Evolutionary conservation across 1,139 yeast genomes (phyloP).

Genomic region (Lodderomyces orthopsilosis): DNA sequence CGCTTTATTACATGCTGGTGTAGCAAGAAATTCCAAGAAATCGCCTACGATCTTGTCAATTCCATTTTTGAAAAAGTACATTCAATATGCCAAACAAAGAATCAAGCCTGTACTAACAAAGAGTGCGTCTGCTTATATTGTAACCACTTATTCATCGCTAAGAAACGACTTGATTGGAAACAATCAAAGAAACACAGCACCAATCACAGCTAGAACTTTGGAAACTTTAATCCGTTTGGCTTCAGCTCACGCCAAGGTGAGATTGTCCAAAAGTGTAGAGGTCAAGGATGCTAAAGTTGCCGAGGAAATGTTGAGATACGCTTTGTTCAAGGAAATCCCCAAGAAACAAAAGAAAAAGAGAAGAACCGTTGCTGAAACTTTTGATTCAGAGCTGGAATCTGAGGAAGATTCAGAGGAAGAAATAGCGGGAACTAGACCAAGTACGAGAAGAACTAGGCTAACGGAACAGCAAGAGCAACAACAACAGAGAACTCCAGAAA

Average conservation of each 20-base stretch:
- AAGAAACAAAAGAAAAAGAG: conserved; percentile 37
- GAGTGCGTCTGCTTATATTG: conserved; percentile 79
- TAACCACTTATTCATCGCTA: conserved; percentile 72
- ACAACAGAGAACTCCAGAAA: conserved; percentile 14
- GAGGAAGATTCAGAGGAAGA: conserved; percentile 22
- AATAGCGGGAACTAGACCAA: conserved; percentile 22
- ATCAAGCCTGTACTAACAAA: conserved; percentile 77
- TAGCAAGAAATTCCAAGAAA: conserved; percentile 41
- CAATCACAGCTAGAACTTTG: conserved; percentile 96
- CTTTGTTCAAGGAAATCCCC: conserved; percentile 76
- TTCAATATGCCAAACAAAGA: conserved; percentile 92
- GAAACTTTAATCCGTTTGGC: conserved; percentile 94
- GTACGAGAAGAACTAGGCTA: conserved; percentile 20
- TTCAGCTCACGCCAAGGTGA: conserved; percentile 95
- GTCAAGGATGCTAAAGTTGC: conserved; percentile 84
- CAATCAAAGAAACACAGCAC: conserved; percentile 82
- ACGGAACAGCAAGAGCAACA: conserved; percentile 13
- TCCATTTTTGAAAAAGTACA: conserved; percentile 84
- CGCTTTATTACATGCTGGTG: conserved; percentile 81
- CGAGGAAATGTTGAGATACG: conserved; percentile 77
- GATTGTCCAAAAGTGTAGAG: conserved; percentile 74
- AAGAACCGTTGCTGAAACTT: conserved; percentile 18
- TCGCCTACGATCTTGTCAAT: conserved; percentile 71
- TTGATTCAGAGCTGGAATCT: conserved; percentile 20
- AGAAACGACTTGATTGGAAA: conserved; percentile 76